These are phyloP conservation scores for Vitis riparia DNA, from an alignment of 164 flowering plant genomes.

Conservation along the genomic window DNA sequence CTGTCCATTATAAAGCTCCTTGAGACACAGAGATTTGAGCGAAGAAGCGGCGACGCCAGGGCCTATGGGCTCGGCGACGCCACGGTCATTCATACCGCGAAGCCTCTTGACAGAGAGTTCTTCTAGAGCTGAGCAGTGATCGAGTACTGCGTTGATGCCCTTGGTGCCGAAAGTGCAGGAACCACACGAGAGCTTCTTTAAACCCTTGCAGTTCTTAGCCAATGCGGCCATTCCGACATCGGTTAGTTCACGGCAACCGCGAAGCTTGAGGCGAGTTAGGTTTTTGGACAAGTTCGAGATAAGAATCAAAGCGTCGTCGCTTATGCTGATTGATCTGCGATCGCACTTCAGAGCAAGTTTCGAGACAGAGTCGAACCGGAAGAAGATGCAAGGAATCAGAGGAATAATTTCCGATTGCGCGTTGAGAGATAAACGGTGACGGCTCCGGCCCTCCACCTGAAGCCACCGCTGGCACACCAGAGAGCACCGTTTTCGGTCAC, in stretches of 20 bases:
- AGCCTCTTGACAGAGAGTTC: slow-evolving; percentile 88
- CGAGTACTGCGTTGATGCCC: slow-evolving; percentile 75
- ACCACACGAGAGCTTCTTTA: slow-evolving; percentile 80
- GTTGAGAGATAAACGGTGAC: slow-evolving; percentile 69
- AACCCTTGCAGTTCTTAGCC: slow-evolving; percentile 49
- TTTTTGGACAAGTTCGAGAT: slow-evolving; percentile 69
- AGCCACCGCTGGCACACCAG: slow-evolving; percentile 81
- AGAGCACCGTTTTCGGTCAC: slow-evolving; percentile 70
- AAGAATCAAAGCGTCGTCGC: slow-evolving; percentile 62
- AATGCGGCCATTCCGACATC: slow-evolving; percentile 63
- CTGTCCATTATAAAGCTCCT: slow-evolving; percentile 84
- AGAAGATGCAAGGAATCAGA: slow-evolving; percentile 47
- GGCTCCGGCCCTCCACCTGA: slow-evolving; percentile 71
- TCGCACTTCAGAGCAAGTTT: slow-evolving; percentile 80
- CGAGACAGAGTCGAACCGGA: slow-evolving; percentile 74
- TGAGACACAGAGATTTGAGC: slow-evolving; percentile 58
- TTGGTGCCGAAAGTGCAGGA: slow-evolving; percentile 77
- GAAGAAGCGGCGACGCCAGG: slow-evolving; percentile 55
- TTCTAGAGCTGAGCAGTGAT: slow-evolving; percentile 61
- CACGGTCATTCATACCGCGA: slow-evolving; percentile 51
- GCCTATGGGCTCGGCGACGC: slow-evolving; percentile 45
- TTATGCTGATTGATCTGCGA: slow-evolving; percentile 62
- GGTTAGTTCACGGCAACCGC: slow-evolving; percentile 80
- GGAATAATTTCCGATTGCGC: slow-evolving; percentile 48
- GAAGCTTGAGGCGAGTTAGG: slow-evolving; percentile 74